Base-by-base conservation (phyloP, 169 alveolate genomes). In the Cyclospora cayetanensis region DNA sequence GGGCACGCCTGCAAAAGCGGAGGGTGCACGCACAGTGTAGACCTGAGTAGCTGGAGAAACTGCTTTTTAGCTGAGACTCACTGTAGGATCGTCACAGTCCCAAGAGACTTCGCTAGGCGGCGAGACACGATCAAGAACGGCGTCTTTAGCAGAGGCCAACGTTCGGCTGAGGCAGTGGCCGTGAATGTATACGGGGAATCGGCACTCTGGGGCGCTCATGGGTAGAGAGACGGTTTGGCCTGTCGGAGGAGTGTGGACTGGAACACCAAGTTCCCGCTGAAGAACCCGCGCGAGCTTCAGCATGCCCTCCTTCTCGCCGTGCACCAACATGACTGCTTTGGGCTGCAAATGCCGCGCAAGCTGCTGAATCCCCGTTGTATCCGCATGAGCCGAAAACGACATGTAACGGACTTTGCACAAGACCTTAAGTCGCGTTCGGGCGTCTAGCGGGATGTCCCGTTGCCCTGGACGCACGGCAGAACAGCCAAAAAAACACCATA, bases 381-480 rank as follows among this genome's bases (percentile, higher is more conserved):
- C 99, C 20, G 99, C 99, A 95, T 98, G 99, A 20, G 99, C 99
- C 85, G 99, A 97, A 92, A 99, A 99, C 34, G 99, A 97, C 96
- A 98, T 96, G 95, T 98, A 97, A 86, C 97, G 96, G 29, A 99
- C 98, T 92, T 95, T 95, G 93, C 99, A 98, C 63, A 96, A 96
- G 27, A 99, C 98, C 53, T 98, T 97, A 50, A 97, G 92, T 52
- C 94, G 95, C 91, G 97, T 96, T n/a, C 89, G 52, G 31, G 95
- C 94, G 82, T 94, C 96, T 46, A 90, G 86, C 53, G 89, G 96
- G 76, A 92, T 93, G n/a, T 66, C 83, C 0, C 90, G 90, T 66
- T 88, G 90, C 25, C 93, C 93, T 88, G 84, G n/a, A n/a, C n/a
- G n/a, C n/a, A n/a, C n/a, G n/a, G 9, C 94, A 37, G 96, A 91